A percentile compares a stretch with the other conserved stretches of the same genome.
These are phyloP conservation scores for Candida sp. DNA, from an alignment of 1,139 yeast species.

Conservation along the genomic window DNA sequence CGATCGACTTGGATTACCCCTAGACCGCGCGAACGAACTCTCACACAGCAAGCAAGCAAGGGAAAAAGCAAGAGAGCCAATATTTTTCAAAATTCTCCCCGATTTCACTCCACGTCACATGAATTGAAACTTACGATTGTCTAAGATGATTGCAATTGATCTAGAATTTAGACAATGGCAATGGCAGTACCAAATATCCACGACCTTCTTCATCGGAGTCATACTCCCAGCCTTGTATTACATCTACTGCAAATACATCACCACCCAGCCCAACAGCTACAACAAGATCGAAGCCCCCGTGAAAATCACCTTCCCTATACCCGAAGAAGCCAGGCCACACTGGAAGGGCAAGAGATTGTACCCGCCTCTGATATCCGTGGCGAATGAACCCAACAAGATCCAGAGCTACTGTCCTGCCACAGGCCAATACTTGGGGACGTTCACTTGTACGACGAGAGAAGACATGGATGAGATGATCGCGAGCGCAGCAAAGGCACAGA, in stretches of 20 bases:
- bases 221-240: slow-evolving; percentile 43
- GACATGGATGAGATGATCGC: slow-evolving; percentile 73
- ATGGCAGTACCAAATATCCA: slow-evolving; percentile 53
- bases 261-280: slow-evolving; percentile 44
- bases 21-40: not conserved
- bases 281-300: slow-evolving; percentile 49
- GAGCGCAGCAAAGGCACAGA: slow-evolving; percentile 63
- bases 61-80: not conserved
- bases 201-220: slow-evolving; percentile 48
- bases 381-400: slow-evolving; percentile 66
- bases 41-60: not conserved
- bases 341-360: slow-evolving; percentile 89
- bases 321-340: slow-evolving; percentile 86
- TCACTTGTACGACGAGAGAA: slow-evolving; percentile 59
- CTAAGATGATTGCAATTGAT: slow-evolving; percentile 48
- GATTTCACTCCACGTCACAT: not conserved
- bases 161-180: slow-evolving; percentile 46
- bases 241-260: slow-evolving; percentile 40
- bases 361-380: slow-evolving; percentile 55
- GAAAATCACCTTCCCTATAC: slow-evolving; percentile 62
- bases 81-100: not conserved
- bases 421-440: slow-evolving; percentile 82
- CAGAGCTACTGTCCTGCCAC: slow-evolving; percentile 97
- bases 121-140: not conserved
- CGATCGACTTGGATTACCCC: not conserved